Percentiles rank a stretch among this genome's conserved stretches.
Conservation (phyloP, 2,329 filamentous ascomycete species). For the Bipolaris gigantea region DNA sequence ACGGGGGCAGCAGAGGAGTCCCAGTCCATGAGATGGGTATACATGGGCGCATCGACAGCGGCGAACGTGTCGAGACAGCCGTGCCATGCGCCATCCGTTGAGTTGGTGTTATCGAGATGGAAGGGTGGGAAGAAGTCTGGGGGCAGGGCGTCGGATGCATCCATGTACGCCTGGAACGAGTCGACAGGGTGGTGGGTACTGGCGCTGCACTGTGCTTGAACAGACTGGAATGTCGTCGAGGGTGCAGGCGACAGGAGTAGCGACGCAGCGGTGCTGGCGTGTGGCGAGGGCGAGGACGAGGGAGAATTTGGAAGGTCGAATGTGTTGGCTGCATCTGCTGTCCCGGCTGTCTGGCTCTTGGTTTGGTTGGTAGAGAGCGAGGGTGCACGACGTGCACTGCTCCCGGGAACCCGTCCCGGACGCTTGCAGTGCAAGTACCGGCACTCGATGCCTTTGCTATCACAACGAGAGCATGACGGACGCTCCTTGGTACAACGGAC, state of each 20-base stretch:
- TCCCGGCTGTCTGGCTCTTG: neutral
- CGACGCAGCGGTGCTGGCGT: neutral
- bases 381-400: neutral
- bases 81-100: neutral
- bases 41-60: constrained; percentile 1
- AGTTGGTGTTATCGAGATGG: neutral
- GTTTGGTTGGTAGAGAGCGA: neutral
- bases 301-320: neutral
- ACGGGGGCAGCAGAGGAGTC: neutral
- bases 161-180: neutral
- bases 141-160: neutral
- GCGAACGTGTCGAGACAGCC: constrained; percentile 5
- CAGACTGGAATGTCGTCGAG: neutral
- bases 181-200: constrained; percentile 1
- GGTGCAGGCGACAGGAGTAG: neutral
- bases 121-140: neutral
- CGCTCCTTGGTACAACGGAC: constrained; percentile 10
- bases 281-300: neutral
- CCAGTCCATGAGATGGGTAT: constrained; percentile 9
- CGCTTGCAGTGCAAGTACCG: constrained; percentile 7
- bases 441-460: constrained; percentile 7
- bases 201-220: neutral
- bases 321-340: neutral
- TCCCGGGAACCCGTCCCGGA: constrained; percentile 8
- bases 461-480: constrained; percentile 9